Conservation (phyloP, 1,139 yeast species). For the Eremothecium cymbalariae region DNA sequence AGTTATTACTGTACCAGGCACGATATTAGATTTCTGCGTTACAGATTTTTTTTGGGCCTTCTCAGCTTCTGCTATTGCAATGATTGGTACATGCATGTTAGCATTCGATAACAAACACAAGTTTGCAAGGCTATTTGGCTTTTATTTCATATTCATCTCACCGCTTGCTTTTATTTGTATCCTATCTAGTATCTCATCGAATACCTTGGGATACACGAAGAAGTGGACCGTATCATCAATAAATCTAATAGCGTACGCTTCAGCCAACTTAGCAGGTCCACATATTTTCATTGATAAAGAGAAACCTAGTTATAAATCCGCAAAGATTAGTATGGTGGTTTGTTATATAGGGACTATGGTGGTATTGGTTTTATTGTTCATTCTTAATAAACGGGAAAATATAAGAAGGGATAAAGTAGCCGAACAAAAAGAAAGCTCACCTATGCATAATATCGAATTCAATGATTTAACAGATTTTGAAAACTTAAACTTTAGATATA, state of each 20-base stretch:
- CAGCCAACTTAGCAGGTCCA: slow-evolving; percentile 54
- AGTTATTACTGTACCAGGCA: slow-evolving; percentile 32
- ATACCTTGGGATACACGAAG: slow-evolving; percentile 29
- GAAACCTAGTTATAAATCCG: slow-evolving; percentile 42
- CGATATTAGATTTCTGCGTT: slow-evolving; percentile 22
- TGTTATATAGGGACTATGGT: slow-evolving; percentile 9
- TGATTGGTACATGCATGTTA: slow-evolving; percentile 38
- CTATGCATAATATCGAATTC: slow-evolving; percentile 36
- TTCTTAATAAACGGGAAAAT: slow-evolving; percentile 47
- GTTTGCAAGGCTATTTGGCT: slow-evolving; percentile 38
- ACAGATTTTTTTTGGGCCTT: slow-evolving; percentile 37
- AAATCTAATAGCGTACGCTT: slow-evolving; percentile 20
- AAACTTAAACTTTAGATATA: slow-evolving; percentile 38
- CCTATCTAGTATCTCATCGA: slow-evolving; percentile 22
- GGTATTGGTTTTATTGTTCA: slow-evolving; percentile 40
- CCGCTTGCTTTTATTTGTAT: slow-evolving; percentile 32
- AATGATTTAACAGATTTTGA: slow-evolving; percentile 42
- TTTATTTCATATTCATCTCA: slow-evolving; percentile 25
- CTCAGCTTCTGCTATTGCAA: slow-evolving; percentile 32
- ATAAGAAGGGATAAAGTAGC: slow-evolving; percentile 29
- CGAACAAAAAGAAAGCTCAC: slow-evolving; percentile 5
- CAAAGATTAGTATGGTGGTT: slow-evolving; percentile 13
- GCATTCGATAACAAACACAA: slow-evolving; percentile 35
- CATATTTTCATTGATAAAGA: slow-evolving; percentile 47
- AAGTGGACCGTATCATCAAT: slow-evolving; percentile 19